Percentiles rank a stretch among this genome's conserved stretches.
These are phyloP conservation scores for Pichia sp. DNA, from an alignment of 1,139 yeast genomes.

Conservation along the genomic window DNA sequence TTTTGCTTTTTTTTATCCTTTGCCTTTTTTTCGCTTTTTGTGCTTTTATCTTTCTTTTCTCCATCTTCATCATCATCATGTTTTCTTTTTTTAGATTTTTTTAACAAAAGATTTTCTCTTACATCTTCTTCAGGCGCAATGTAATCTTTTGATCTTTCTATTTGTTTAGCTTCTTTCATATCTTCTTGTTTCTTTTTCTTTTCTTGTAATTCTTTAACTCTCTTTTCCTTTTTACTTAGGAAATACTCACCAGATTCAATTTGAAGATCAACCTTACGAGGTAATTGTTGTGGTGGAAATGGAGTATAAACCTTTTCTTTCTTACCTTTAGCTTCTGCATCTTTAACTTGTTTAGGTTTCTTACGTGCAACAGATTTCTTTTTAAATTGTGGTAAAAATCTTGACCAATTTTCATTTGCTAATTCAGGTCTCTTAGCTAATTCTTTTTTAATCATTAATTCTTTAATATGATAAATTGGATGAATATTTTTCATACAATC, in stretches of 20 bases:
- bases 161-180: conserved; percentile 56
- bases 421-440: conserved; percentile 90
- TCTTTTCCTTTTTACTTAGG: conserved; percentile 80
- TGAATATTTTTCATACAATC: conserved; percentile 96
- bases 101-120: conserved; percentile 30
- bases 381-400: conserved; percentile 95
- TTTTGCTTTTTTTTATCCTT: conserved; percentile 24
- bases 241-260: conserved; percentile 98
- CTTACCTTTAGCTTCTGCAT: conserved; percentile 35
- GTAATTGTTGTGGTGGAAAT: conserved; percentile 97
- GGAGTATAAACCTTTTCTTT: conserved; percentile 93
- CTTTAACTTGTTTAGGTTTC: conserved; percentile 62
- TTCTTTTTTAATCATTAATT: conserved; percentile 95
- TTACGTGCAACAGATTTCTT: conserved; percentile 93
- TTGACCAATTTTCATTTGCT: conserved; percentile 94
- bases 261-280: conserved; percentile 95
- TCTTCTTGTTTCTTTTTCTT: conserved; percentile 76
- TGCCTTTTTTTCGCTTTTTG: conserved; percentile 22
- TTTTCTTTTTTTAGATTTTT: conserved; percentile 25
- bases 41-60: conserved; percentile 15
- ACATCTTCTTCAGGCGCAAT: conserved; percentile 72
- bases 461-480: conserved; percentile 95
- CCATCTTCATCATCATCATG: conserved; percentile 20
- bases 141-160: conserved; percentile 71
- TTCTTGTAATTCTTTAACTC: conserved; percentile 62